Percentiles rank a stretch among this genome's conserved stretches.
Conservation (phyloP, 352 stramenopile genomes). For the Phytophthora quininea region DNA sequence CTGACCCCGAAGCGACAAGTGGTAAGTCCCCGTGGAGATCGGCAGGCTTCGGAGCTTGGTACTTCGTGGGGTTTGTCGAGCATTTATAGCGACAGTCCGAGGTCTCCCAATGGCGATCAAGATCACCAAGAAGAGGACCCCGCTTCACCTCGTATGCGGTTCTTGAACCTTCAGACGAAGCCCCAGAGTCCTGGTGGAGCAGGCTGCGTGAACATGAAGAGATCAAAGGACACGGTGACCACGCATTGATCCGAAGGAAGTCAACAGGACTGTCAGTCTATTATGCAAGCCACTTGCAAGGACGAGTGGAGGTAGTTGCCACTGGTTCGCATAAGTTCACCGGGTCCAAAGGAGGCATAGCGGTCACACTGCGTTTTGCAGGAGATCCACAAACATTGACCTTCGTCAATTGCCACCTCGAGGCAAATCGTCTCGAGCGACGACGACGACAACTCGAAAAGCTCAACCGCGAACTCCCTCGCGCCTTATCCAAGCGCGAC, state of each 20-base stretch:
- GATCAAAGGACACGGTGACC: conserved; percentile 64
- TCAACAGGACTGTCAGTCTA: conserved; percentile 75
- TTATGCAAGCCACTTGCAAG: conserved; percentile 39
- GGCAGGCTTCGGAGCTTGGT: conserved; percentile 17
- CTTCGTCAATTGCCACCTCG: conserved; percentile 77
- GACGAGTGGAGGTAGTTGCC: conserved; percentile 50
- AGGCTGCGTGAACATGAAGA: conserved; percentile 36
- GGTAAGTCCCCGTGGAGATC: conserved; percentile 1
- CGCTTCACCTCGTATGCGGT: not conserved
- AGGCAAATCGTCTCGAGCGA: conserved; percentile 58
- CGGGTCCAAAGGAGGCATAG: conserved; percentile 69
- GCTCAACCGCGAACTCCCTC: conserved; percentile 52
- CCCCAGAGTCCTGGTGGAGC: conserved; percentile 11
- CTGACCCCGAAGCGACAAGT: conserved; percentile 18
- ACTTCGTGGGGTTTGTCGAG: conserved; percentile 12
- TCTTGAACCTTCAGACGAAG: not conserved
- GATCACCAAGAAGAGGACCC: conserved; percentile 6
- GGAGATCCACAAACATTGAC: conserved; percentile 56
- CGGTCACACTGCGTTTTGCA: conserved; percentile 47
- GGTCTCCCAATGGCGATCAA: conserved; percentile 11
- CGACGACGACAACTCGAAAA: conserved; percentile 61
- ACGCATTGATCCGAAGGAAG: conserved; percentile 66
- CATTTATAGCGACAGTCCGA: conserved; percentile 23
- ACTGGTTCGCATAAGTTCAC: conserved; percentile 69
- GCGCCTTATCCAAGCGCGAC: conserved; percentile 31